Conservation (phyloP, 108 stramenopile genomes). For the Mayamaea pseudoterrestris region DNA sequence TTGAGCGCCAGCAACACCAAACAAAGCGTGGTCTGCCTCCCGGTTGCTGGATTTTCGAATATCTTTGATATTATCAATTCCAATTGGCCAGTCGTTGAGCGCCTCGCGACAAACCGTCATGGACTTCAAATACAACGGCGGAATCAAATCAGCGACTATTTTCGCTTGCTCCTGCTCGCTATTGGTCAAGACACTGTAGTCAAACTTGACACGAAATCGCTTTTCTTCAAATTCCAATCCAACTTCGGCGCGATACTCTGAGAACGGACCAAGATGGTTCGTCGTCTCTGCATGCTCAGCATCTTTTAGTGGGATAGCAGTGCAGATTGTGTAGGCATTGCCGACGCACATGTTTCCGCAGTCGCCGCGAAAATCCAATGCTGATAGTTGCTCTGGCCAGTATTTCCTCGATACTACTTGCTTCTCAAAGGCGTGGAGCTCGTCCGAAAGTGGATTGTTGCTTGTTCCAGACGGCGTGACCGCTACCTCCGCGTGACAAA, state of each 20-base stretch:
- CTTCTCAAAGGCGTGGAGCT: slow-evolving; percentile 20
- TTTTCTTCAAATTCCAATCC: slow-evolving; percentile 49
- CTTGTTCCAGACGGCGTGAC: slow-evolving; percentile 17
- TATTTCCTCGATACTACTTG: slow-evolving; percentile 19
- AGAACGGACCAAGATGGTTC: slow-evolving; percentile 40
- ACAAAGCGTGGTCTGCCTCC: slow-evolving; percentile 29
- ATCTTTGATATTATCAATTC: neutral
- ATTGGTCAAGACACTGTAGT: slow-evolving; percentile 33
- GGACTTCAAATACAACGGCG: slow-evolving; percentile 58
- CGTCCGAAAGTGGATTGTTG: slow-evolving; percentile 14
- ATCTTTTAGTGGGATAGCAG: slow-evolving; percentile 25
- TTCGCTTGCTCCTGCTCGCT: slow-evolving; percentile 9
- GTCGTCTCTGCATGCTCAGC: slow-evolving; percentile 15
- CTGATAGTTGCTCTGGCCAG: slow-evolving; percentile 33
- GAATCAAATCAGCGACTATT: slow-evolving; percentile 9
- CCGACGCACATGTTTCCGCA: slow-evolving; percentile 84
- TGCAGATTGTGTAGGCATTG: slow-evolving; percentile 67
- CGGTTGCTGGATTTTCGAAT: slow-evolving; percentile 3
- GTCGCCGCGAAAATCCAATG: slow-evolving; percentile 69
- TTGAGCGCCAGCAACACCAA: slow-evolving; percentile 65
- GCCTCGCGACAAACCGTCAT: slow-evolving; percentile 78
- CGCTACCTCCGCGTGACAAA: slow-evolving; percentile 52
- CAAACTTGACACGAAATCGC: slow-evolving; percentile 71
- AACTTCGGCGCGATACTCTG: slow-evolving; percentile 60
- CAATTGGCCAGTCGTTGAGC: slow-evolving; percentile 43